Evolutionary conservation across 1,139 yeast genomes (phyloP).

Genomic region (Taphrina pruni): DNA sequence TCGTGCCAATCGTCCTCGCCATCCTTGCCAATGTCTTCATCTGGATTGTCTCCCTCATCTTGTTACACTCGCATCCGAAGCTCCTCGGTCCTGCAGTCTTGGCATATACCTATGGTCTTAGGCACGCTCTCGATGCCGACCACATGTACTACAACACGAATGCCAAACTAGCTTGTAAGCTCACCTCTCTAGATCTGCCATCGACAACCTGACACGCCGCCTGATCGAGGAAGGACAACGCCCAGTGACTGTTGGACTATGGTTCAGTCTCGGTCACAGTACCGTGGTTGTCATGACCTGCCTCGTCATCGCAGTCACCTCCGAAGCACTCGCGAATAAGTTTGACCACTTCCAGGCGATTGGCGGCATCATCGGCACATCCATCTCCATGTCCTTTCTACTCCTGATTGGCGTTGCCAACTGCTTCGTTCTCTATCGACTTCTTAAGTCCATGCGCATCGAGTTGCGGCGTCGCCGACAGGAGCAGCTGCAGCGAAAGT

Average conservation of each 20-base stretch:
- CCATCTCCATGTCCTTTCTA: constrained; percentile 39
- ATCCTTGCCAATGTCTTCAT: constrained; percentile 25
- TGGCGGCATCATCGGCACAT: constrained; percentile 42
- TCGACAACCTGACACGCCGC: constrained; percentile 42
- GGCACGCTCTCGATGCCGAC: constrained; percentile 43
- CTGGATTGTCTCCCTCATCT: constrained; percentile 39
- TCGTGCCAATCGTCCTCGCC: constrained; percentile 31
- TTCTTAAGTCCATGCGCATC: constrained; percentile 11
- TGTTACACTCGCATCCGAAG: constrained; percentile 10
- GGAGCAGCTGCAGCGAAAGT: not conserved
- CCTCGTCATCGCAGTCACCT: constrained; percentile 41
- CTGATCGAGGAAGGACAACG: constrained; percentile 38
- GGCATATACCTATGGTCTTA: constrained; percentile 41
- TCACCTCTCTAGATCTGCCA: constrained; percentile 30
- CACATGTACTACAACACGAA: constrained; percentile 27
- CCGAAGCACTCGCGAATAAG: constrained; percentile 40
- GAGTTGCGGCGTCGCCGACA: not conserved
- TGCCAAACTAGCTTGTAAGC: not conserved
- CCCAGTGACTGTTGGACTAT: constrained; percentile 40
- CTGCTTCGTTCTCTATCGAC: constrained; percentile 15
- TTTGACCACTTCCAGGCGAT: constrained; percentile 32
- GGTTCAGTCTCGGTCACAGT: constrained; percentile 42
- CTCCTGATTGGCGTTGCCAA: constrained; percentile 39
- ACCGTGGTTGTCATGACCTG: constrained; percentile 42
- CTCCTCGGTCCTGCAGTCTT: constrained; percentile 32